phyloP scores from a whole-genome alignment of 140 eudicot species.

The Bidens hawaiensis region DNA sequence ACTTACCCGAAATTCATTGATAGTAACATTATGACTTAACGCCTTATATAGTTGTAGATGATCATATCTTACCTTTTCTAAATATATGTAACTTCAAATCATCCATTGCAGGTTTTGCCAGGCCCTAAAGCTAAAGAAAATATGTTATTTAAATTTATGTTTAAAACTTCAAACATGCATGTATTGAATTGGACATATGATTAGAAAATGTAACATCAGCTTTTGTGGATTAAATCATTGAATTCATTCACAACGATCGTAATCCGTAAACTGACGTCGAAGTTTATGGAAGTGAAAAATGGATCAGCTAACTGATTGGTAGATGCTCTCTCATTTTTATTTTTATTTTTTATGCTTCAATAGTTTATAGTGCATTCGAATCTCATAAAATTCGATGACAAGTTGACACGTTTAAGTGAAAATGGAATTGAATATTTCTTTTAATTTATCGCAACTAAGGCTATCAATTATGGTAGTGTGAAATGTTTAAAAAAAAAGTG shows the following conservation, averaged over 20 bases:
- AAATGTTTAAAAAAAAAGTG: neutral
- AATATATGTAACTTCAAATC: neutral
- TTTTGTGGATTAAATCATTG: neutral
- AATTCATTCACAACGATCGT: neutral
- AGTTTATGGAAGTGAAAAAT: neutral
- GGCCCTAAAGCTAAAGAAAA: too few relatives aligned
- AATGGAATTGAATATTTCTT: neutral
- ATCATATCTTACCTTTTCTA: too few relatives aligned
- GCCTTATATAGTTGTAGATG: too few relatives aligned
- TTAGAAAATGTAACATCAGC: neutral
- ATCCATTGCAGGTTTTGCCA: too few relatives aligned
- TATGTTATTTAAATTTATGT: too few relatives aligned
- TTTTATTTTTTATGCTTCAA: neutral
- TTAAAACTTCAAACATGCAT: neutral
- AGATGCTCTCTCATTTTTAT: neutral
- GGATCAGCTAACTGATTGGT: neutral
- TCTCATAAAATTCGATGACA: neutral
- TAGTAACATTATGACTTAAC: too few relatives aligned
- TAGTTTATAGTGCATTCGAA: neutral
- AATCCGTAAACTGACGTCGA: neutral
- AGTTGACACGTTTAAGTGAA: slow-evolving; percentile 23
- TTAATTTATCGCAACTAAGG: neutral
- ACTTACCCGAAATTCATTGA: too few relatives aligned
- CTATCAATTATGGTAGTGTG: neutral
- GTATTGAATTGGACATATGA: neutral